Evolutionary conservation across 179 eudicot species (phyloP), one percentile per base, ranked within the genome.

Genomic region (Heliamphora pulchella): DNA sequence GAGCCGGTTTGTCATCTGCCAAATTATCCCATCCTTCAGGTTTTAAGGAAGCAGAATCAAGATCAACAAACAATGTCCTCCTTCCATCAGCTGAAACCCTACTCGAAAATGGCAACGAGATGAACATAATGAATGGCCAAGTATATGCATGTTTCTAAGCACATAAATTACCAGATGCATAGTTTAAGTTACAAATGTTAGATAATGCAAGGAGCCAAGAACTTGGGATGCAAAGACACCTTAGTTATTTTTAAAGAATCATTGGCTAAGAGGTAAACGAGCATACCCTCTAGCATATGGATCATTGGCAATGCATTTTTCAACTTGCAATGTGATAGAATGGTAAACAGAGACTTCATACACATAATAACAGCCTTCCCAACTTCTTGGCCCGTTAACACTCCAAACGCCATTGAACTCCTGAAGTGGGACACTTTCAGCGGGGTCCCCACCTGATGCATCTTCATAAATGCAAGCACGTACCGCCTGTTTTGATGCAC

Each of bases 201-300:
- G 39, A 14, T 14, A 63, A 39, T 14, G 31, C 31, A 31, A 31
- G 31, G 31, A 31, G 31, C 1, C 0, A 3, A 71, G 39, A 14
- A 53, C 10, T 8, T 5, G 9, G 9, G 8, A 71, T 2, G 46
- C 11, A 63, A 64, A 77, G 46, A 75, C 67, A 66, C 7, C 80
- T 51, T 51, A 39, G 63, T 39, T 50, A 50, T 14, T 51, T 41
- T 48, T 15, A 53, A 1, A 53, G 41, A 22, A 41, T 20, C 41
- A 46, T 3, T 15, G 51, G 64, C 51, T 31, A 51, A 55, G 4
- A 53, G 47, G 59, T 71, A 22, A 81, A 65, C 47, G 43, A 82
- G 79, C 88, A 65, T 92, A 96, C 99, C 99, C 99, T 92, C 96
- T 92, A 44, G 99, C 96, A 87, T 96, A 96, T 46, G 99, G 99